phyloP scores from a whole-genome alignment of 2,329 filamentous ascomycete species.

The Colletotrichum simmondsii region DNA sequence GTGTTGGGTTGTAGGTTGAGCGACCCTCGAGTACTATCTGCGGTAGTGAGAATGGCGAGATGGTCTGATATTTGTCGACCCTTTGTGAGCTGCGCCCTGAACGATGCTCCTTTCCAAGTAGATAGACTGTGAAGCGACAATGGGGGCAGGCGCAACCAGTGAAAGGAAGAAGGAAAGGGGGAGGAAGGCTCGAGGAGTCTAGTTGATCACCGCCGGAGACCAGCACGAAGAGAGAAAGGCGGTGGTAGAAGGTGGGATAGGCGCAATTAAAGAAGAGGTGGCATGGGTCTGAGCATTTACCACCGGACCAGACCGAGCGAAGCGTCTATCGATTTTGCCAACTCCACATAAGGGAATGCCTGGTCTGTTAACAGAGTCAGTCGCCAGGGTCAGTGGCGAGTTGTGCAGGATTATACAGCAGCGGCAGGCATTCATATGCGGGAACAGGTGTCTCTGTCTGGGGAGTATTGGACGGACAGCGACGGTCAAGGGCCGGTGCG shows the following conservation, averaged over 20 bases:
- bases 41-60: neutral
- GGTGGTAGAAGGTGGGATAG: conserved; percentile 27
- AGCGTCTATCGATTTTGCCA: conserved; percentile 26
- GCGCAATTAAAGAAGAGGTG: conserved; percentile 30
- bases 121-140: neutral
- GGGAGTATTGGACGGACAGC: conserved; percentile 12
- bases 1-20: neutral
- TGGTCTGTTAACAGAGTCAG: conserved; percentile 23
- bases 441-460: conserved; percentile 25
- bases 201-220: conserved; percentile 28
- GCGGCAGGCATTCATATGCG: conserved; percentile 9
- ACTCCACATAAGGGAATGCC: conserved; percentile 30
- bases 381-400: conserved; percentile 28
- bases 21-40: neutral
- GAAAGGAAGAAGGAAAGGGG: conserved; percentile 16
- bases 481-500: neutral
- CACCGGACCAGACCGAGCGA: conserved; percentile 33
- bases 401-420: conserved; percentile 22
- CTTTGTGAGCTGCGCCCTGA: neutral
- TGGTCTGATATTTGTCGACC: conserved; percentile 14
- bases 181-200: conserved; percentile 17
- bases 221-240: conserved; percentile 19
- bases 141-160: neutral
- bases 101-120: neutral
- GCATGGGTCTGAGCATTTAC: conserved; percentile 28